phyloP scores from a whole-genome alignment of 495 filamentous ascomycete genomes.

The Podospora appendiculata region DNA sequence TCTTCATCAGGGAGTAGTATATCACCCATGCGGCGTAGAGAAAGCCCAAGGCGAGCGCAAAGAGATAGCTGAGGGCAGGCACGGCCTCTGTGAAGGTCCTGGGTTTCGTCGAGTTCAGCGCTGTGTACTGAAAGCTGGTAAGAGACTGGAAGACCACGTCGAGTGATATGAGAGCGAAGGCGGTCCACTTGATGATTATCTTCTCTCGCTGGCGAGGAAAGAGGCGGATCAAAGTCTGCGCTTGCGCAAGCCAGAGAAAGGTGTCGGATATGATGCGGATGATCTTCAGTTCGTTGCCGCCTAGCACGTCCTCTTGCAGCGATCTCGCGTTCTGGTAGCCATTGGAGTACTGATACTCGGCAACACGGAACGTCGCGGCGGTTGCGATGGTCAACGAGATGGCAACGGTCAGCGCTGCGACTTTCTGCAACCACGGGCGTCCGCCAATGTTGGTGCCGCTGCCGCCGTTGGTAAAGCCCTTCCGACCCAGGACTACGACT shows the following conservation, averaged over 20 bases:
- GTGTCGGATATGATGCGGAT: conserved; percentile 88
- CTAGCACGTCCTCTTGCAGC: conserved; percentile 67
- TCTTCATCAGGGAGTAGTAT: conserved; percentile 89
- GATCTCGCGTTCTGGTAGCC: conserved; percentile 64
- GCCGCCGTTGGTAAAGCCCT: conserved; percentile 76
- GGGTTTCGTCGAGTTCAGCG: conserved; percentile 51
- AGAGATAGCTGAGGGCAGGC: conserved; percentile 88
- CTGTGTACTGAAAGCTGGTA: conserved; percentile 67
- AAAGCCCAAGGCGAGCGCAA: conserved; percentile 79
- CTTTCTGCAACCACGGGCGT: conserved; percentile 91
- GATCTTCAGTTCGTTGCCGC: conserved; percentile 74
- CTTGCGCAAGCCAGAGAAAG: conserved; percentile 95
- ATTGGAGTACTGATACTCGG: conserved; percentile 65
- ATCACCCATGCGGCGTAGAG: conserved; percentile 94
- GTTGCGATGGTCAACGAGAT: conserved; percentile 91
- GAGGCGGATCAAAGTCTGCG: conserved; percentile 88
- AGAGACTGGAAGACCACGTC: conserved; percentile 84
- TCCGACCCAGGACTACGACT: conserved; percentile 69
- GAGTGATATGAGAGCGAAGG: conserved; percentile 83
- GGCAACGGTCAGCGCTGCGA: conserved; percentile 83
- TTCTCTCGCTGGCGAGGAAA: conserved; percentile 97
- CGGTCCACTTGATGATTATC: conserved; percentile 97
- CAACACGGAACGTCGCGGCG: conserved; percentile 77
- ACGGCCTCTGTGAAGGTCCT: conserved; percentile 78
- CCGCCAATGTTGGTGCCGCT: conserved; percentile 81